These are phyloP conservation scores for Pseudocercospora crystallina DNA, from an alignment of 2,329 filamentous ascomycete species.

Conservation along the genomic window DNA sequence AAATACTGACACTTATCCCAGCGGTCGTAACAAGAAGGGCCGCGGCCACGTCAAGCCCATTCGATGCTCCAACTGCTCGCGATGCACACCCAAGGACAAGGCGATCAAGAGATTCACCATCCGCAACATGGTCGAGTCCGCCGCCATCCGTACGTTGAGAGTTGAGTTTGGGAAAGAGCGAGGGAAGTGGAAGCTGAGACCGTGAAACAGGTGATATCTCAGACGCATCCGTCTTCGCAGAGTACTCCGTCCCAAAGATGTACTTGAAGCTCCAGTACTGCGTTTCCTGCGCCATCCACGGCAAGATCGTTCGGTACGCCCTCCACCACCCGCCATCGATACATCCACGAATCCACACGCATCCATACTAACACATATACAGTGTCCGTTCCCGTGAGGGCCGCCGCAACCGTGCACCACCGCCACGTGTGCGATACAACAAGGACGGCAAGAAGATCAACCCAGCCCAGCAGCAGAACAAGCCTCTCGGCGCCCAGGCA, in stretches of 20 bases:
- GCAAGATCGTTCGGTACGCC: slow-evolving; percentile 99
- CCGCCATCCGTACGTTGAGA: slow-evolving; percentile 87
- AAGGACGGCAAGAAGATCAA: slow-evolving; percentile 99
- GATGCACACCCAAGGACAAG: slow-evolving; percentile 95
- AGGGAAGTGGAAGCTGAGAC: slow-evolving; percentile 8
- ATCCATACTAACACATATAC: slow-evolving; percentile 24
- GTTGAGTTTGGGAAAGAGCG: too few species aligned
- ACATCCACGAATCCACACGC: not conserved
- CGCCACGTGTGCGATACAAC: slow-evolving; percentile 98
- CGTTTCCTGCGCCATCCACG: slow-evolving; percentile 99
- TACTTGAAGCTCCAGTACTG: slow-evolving; percentile 99
- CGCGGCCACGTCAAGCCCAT: slow-evolving; percentile 99
- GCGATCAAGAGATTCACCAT: slow-evolving; percentile 99
- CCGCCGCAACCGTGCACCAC: slow-evolving; percentile 97
- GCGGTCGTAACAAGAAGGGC: slow-evolving; percentile 99
- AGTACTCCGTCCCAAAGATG: slow-evolving; percentile 99
- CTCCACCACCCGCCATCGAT: not conserved
- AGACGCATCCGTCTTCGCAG: slow-evolving; percentile 96
- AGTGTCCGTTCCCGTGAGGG: slow-evolving; percentile 97
- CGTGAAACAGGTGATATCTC: slow-evolving; percentile 90
- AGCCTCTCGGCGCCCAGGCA: slow-evolving; percentile 41
- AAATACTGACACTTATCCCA: slow-evolving; percentile 48
- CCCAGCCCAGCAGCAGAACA: slow-evolving; percentile 76
- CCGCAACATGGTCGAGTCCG: slow-evolving; percentile 99
- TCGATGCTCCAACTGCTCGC: slow-evolving; percentile 83